Evolutionary conservation across 1,284 basidiomycete species (phyloP), one percentile per base, ranked within the genome.

Genomic region (Melampsora abietis-canadensis): DNA sequence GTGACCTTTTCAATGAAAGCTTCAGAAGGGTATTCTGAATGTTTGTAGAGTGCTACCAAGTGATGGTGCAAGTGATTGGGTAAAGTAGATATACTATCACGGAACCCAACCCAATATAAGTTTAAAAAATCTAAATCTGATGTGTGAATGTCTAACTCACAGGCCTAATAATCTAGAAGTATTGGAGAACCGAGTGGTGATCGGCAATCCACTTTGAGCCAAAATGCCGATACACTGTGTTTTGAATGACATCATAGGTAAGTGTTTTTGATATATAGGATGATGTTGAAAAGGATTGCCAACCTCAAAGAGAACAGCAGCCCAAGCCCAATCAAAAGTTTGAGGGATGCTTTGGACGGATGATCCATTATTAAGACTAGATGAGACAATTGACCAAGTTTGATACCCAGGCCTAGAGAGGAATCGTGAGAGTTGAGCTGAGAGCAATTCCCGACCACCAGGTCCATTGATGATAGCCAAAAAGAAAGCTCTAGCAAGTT

Each of bases 121-220:
- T 62, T 37, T 30, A 30, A 15, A 62, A 14, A n/a, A 62, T 57
- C 21, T 57, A 0, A 1, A 24, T 10, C 21, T 7, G 2, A 2
- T 10, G 27, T 57, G 3, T 15, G 14, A 21, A 47, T 5, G 27
- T 47, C 21, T 8, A 19, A 63, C 68, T 63, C 34, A 70, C 68
- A 70, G 60, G 51, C 68, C 68, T 17, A 70, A 46, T 31, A 63
- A 34, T 62, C 68, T 57, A 15, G 68, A 59, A 31, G 60, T 63
- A 10, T 57, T 57, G 4, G 51, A 57, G 27, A 57, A 57, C 19
- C 51, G 51, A 57, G n/a, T 27, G 51, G 51, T 57, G 27, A 57
- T 57, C 21, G 51, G 21, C 15, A 57, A 21, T 7, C 51, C 51
- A 57, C 51, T 57, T 14, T 57, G n/a, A 57, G 51, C 51, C 51